Evolutionary conservation across 2,329 filamentous ascomycete species (phyloP).

Genomic region (Blastomyces parvus): DNA sequence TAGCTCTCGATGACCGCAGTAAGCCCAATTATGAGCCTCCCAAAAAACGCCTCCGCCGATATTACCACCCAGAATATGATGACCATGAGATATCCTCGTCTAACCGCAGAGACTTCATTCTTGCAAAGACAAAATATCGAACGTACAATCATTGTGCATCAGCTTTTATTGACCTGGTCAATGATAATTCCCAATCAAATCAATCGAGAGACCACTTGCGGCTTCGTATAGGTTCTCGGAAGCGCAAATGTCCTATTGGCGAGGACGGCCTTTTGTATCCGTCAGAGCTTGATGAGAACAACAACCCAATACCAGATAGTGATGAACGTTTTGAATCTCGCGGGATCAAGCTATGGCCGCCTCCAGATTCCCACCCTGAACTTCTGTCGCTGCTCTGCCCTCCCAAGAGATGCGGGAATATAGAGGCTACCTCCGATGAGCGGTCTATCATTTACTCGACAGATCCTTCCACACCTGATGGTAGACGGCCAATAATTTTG

Average conservation of each 20-base stretch:
- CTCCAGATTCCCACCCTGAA: slow-evolving; percentile 30
- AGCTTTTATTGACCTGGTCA: slow-evolving; percentile 37
- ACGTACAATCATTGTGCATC: slow-evolving; percentile 34
- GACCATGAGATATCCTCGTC: slow-evolving; percentile 16
- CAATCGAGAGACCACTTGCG: slow-evolving; percentile 31
- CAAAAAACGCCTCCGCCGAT: slow-evolving; percentile 28
- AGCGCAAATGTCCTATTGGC: slow-evolving; percentile 33
- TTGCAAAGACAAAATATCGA: slow-evolving; percentile 37
- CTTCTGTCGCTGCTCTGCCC: slow-evolving; percentile 34
- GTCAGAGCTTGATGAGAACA: slow-evolving; percentile 22
- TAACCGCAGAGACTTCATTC: slow-evolving; percentile 32
- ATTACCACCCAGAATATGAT: slow-evolving; percentile 35
- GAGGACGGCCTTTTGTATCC: slow-evolving; percentile 24
- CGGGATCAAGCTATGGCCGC: slow-evolving; percentile 35
- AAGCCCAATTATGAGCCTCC: slow-evolving; percentile 30
- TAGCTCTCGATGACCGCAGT: slow-evolving; percentile 21
- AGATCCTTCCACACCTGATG: slow-evolving; percentile 6
- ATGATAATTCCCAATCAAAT: slow-evolving; percentile 24
- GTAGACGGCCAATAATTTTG: slow-evolving; percentile 13
- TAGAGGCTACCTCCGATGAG: slow-evolving; percentile 15
- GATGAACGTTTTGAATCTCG: slow-evolving; percentile 34
- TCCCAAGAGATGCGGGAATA: slow-evolving; percentile 21
- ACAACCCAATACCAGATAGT: slow-evolving; percentile 25
- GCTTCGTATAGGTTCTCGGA: slow-evolving; percentile 35
- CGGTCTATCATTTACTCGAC: slow-evolving; percentile 16